Percentiles rank a stretch among this genome's conserved stretches.
phyloP scores from a whole-genome alignment of 192 early-diverging fungal species.

The Geranomyces variabilis region DNA sequence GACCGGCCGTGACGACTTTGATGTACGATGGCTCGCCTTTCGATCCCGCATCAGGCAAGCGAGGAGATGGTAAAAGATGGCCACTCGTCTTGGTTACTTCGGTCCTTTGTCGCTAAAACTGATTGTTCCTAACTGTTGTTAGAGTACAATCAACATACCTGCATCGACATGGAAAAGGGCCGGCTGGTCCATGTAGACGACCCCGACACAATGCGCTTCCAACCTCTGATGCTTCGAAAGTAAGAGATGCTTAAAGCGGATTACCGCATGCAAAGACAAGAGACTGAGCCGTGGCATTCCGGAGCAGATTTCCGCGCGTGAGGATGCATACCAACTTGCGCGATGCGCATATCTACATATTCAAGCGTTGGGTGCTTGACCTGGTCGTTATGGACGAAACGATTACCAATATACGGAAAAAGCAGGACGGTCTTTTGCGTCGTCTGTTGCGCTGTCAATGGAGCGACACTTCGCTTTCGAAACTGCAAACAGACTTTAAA shows the following conservation, averaged over 20 bases:
- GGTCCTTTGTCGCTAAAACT: too few species aligned
- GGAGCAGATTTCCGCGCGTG: conserved; percentile 71
- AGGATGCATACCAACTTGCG: conserved; percentile 79
- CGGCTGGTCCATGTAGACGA: conserved; percentile 47
- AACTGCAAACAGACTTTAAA: background rate
- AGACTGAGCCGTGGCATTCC: conserved; percentile 4
- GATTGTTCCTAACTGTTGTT: background rate
- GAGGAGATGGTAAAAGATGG: conserved; percentile 43
- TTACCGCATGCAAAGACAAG: too few species aligned
- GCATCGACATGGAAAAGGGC: conserved; percentile 45
- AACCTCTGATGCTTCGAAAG: conserved; percentile 67
- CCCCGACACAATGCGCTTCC: conserved; percentile 59
- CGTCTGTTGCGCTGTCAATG: conserved; percentile 85
- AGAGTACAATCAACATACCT: conserved; percentile 50
- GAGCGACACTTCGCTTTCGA: conserved; percentile 57
- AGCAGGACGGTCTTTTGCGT: conserved; percentile 69
- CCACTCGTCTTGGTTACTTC: too few species aligned
- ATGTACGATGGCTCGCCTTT: conserved; percentile 79
- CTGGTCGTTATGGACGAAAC: conserved; percentile 64
- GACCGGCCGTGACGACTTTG: conserved; percentile 79
- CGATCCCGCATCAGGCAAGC: conserved; percentile 62
- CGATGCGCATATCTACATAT: conserved; percentile 92
- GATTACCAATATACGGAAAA: conserved; percentile 75
- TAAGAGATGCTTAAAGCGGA: conserved; percentile 17
- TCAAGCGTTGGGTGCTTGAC: conserved; percentile 93